Evolutionary conservation across 768 basidiomycete genomes (phyloP).

Genomic region (Lepiota venenata): DNA sequence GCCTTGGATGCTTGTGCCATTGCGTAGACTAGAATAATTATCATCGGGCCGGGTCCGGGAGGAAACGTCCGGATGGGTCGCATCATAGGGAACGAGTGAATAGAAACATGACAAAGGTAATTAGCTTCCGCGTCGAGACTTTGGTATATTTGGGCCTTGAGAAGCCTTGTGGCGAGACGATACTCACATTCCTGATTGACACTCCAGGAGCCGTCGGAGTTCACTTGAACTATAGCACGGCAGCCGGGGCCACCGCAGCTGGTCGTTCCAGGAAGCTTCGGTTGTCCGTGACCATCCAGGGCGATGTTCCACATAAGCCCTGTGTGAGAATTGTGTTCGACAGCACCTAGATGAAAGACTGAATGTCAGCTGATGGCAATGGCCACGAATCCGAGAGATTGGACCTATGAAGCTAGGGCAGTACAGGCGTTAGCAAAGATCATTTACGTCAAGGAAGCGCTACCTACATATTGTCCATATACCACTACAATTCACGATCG

Average conservation of each 20-base stretch:
- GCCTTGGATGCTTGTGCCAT: slow-evolving; percentile 75
- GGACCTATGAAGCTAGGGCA: slow-evolving; percentile 20
- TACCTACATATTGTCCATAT: slow-evolving; percentile 57
- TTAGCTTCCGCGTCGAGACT: too few relatives aligned
- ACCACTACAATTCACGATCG: slow-evolving; percentile 40
- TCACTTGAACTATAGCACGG: slow-evolving; percentile 60
- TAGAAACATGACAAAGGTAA: not conserved
- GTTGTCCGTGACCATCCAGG: slow-evolving; percentile 53
- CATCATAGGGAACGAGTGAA: not conserved
- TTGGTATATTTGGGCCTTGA: not conserved
- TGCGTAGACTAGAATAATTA: slow-evolving; percentile 44
- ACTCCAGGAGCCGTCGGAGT: slow-evolving; percentile 53
- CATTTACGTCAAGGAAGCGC: not conserved
- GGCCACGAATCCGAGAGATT: slow-evolving; percentile 3
- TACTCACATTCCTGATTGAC: slow-evolving; percentile 69
- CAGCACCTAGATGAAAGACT: slow-evolving; percentile 25
- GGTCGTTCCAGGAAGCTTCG: slow-evolving; percentile 54
- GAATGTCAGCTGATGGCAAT: not conserved
- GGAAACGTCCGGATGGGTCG: not conserved
- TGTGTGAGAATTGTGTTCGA: slow-evolving; percentile 36
- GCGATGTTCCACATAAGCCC: slow-evolving; percentile 75
- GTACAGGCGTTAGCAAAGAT: not conserved
- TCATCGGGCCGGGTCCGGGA: not conserved
- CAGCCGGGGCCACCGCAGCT: slow-evolving; percentile 62
- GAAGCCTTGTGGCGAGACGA: not conserved